Conservation (phyloP, 495 filamentous ascomycete genomes). For the Mytilinidion resinicola region DNA sequence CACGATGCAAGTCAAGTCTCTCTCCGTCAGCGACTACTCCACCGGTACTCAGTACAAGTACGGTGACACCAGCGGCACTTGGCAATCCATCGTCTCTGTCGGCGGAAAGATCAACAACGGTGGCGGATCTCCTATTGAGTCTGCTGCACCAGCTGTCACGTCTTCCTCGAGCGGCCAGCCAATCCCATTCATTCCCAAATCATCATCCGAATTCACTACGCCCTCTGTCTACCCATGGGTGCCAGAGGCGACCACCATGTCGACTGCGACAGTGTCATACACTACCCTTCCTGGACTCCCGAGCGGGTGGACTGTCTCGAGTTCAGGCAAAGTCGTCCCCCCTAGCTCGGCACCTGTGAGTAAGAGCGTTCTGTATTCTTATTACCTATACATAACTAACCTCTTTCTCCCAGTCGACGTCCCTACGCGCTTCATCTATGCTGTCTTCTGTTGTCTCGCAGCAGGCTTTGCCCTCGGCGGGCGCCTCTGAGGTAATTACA, state of each 20-base stretch:
- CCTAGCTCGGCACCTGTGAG: slow-evolving; percentile 47
- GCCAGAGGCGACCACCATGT: slow-evolving; percentile 33
- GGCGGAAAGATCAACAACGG: slow-evolving; percentile 57
- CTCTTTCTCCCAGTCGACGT: slow-evolving; percentile 39
- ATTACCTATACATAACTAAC: slow-evolving; percentile 34
- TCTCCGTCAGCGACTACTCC: slow-evolving; percentile 82
- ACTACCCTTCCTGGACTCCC: slow-evolving; percentile 52
- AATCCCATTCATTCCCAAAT: slow-evolving; percentile 58
- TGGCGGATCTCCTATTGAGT: slow-evolving; percentile 38
- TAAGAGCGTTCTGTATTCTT: slow-evolving; percentile 31
- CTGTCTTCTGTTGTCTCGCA: slow-evolving; percentile 41
- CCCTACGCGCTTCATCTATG: slow-evolving; percentile 41
- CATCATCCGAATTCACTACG: slow-evolving; percentile 43
- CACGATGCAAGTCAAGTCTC: slow-evolving; percentile 72
- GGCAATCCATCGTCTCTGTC: slow-evolving; percentile 71
- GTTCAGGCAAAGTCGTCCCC: slow-evolving; percentile 61
- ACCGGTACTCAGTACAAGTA: slow-evolving; percentile 80
- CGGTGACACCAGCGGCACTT: slow-evolving; percentile 65
- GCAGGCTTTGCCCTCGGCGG: slow-evolving; percentile 36
- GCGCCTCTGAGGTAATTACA: slow-evolving; percentile 41
- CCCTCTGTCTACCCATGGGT: slow-evolving; percentile 61
- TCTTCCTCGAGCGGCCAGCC: slow-evolving; percentile 49
- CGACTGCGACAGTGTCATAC: slow-evolving; percentile 38
- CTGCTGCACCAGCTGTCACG: slow-evolving; percentile 49
- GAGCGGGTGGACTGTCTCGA: slow-evolving; percentile 67